Base-by-base conservation (phyloP, 2,329 filamentous ascomycete species). In the Xylariaceae sp. region DNA sequence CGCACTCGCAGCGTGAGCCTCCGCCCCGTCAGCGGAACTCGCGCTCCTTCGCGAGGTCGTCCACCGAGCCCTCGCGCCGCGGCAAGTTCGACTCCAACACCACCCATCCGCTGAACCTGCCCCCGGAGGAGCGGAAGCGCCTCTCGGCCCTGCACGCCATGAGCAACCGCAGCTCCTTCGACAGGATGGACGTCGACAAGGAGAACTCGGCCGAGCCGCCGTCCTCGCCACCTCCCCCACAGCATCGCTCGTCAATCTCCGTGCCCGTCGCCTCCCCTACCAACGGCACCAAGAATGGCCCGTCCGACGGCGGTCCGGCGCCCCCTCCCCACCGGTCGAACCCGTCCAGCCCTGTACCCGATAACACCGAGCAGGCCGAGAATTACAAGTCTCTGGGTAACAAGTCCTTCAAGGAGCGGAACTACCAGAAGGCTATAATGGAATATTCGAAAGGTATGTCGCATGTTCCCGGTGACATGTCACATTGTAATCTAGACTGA, bases 371-470 rank as follows among this genome's bases (percentile, higher is more conserved):
- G 34, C 86, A 95, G 55, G 87, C 90, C 17, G 92, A 98, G 64
- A 72, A 78, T 10, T 94, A 82, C 74, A 98, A 98, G 70, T 77
- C 84, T 49, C 77, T 85, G 2, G 92, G 92, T 38, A 98, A 98
- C 67, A 92, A 92, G 54, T 90, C 86, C 55, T 98, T 95, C 75
- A 96, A 95, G 68, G 85, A 89, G 44, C 86, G 83, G 57, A 85
- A 95, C 53, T 98, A 90, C 59, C 65, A 71, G 40, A 82, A 83
- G 55, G 90, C 92, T 16, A 89, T 96, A 57, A 75, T 84, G 47
- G 87, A 95, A 60, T 98, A 96, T 60, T 86, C 84, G 48, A 94
- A 94, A 76, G 90, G 90, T 94, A 69, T 56, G 58, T 40, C 26
- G 25, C 13, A 13, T 11, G 18, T 18, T 31, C 32, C 39, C 36